A percentile compares a stretch with the other conserved stretches of the same genome.
Evolutionary conservation across 2,329 filamentous ascomycete species (phyloP).

Genomic region (Diaporthe sp.): DNA sequence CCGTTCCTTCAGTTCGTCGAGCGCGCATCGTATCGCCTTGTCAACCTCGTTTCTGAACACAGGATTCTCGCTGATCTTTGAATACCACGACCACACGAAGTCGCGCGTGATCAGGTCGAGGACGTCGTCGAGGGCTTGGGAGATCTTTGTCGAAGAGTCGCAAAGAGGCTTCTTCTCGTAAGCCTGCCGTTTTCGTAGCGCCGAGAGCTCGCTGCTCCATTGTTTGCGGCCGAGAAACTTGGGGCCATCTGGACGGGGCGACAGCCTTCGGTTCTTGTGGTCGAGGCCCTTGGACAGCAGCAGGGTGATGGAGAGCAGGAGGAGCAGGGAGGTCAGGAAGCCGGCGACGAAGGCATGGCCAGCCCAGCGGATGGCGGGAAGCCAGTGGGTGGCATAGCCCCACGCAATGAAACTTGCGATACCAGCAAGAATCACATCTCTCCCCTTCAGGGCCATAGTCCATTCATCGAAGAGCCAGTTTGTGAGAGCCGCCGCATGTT

Average conservation of each 20-base stretch:
- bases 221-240: constrained; percentile 73
- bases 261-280: constrained; percentile 57
- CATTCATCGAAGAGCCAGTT: constrained; percentile 38
- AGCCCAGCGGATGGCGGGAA: constrained; percentile 85
- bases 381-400: constrained; percentile 87
- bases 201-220: constrained; percentile 80
- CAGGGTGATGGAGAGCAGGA: constrained; percentile 70
- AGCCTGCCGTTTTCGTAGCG: constrained; percentile 73
- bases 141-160: constrained; percentile 81
- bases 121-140: constrained; percentile 83
- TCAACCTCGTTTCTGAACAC: constrained; percentile 91
- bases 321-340: constrained; percentile 67
- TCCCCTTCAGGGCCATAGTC: constrained; percentile 80
- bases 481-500: constrained; percentile 39
- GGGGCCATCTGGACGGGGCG: constrained; percentile 59
- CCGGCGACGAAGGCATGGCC: constrained; percentile 88
- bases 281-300: constrained; percentile 70
- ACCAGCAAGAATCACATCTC: constrained; percentile 78
- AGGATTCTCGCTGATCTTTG: constrained; percentile 83
- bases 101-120: constrained; percentile 84
- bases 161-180: constrained; percentile 81
- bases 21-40: constrained; percentile 78
- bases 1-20: constrained; percentile 79
- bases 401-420: constrained; percentile 85
- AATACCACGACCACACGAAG: constrained; percentile 92